These are phyloP conservation scores for Dictyostelium capitatum DNA, from an alignment of 78 protist species.

Conservation along the genomic window DNA sequence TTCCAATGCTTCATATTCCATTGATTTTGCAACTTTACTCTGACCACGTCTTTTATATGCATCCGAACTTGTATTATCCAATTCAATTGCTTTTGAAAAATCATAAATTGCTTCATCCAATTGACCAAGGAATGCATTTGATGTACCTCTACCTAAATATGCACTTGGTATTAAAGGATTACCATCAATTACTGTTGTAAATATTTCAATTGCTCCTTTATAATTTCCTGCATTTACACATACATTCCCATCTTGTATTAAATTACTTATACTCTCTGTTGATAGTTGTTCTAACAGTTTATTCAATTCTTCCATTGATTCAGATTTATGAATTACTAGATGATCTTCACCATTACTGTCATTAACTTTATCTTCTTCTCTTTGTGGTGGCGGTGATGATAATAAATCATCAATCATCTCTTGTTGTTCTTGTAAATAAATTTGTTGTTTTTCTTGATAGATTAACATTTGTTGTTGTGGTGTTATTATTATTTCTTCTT, in stretches of 20 bases:
- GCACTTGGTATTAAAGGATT: constrained; percentile 72
- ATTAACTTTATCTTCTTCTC: background rate
- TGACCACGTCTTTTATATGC: constrained; percentile 81
- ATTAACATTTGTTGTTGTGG: background rate
- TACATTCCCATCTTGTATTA: constrained; percentile 44
- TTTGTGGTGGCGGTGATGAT: background rate
- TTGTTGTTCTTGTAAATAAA: constrained; percentile 12
- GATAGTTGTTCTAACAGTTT: constrained; percentile 45
- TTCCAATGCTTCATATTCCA: constrained; percentile 60
- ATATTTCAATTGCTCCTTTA: constrained; percentile 61
- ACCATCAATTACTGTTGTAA: constrained; percentile 28
- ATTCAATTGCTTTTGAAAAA: constrained; percentile 60
- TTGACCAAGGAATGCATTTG: constrained; percentile 66
- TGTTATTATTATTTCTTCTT: background rate
- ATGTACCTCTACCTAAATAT: constrained; percentile 84
- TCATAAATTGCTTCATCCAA: constrained; percentile 54
- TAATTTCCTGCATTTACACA: constrained; percentile 66
- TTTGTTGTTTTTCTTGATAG: constrained; percentile 2
- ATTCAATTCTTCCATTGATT: constrained; percentile 55
- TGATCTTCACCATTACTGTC: background rate
- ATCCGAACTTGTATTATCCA: constrained; percentile 67
- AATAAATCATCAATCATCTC: constrained; percentile 3
- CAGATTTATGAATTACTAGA: constrained; percentile 13
- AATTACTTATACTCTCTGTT: constrained; percentile 23
- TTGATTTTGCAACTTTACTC: constrained; percentile 37